phyloP scores from a whole-genome alignment of 73 alveolate species.

The Blepharisma japonicum region DNA sequence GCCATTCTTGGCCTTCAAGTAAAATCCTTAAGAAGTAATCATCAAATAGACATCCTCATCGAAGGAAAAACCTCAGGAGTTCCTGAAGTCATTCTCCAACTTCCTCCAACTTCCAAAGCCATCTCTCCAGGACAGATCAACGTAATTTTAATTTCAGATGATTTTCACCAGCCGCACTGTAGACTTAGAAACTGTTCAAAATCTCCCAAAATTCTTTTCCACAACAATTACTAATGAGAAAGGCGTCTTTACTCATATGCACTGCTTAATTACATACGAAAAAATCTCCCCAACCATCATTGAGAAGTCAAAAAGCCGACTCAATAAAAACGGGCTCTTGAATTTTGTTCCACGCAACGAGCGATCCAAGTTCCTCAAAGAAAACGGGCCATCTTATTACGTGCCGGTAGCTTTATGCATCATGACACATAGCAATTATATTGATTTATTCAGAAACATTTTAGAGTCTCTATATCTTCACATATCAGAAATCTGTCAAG shows the following conservation, averaged over 20 bases:
- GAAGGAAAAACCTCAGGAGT: slow-evolving; percentile 1
- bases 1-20: slow-evolving; percentile 9
- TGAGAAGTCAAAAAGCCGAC: neutral
- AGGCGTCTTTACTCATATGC: slow-evolving; percentile 1
- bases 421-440: neutral
- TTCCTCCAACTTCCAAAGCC: slow-evolving; percentile 7
- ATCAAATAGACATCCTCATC: neutral
- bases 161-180: slow-evolving; percentile 16
- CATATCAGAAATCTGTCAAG: neutral
- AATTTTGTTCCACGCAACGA: neutral
- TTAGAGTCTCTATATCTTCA: neutral
- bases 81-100: slow-evolving; percentile 26
- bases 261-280: neutral
- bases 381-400: neutral
- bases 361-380: neutral
- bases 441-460: slow-evolving; percentile 20
- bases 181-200: neutral
- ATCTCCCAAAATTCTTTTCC: neutral
- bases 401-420: slow-evolving; percentile 22
- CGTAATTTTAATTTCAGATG: slow-evolving; percentile 19
- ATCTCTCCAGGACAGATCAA: neutral
- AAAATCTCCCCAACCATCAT: neutral
- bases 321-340: neutral
- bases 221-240: neutral
- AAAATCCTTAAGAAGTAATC: neutral